Conservation (phyloP, 805 yeast genomes). For the Tetrapisispora arboricola region DNA sequence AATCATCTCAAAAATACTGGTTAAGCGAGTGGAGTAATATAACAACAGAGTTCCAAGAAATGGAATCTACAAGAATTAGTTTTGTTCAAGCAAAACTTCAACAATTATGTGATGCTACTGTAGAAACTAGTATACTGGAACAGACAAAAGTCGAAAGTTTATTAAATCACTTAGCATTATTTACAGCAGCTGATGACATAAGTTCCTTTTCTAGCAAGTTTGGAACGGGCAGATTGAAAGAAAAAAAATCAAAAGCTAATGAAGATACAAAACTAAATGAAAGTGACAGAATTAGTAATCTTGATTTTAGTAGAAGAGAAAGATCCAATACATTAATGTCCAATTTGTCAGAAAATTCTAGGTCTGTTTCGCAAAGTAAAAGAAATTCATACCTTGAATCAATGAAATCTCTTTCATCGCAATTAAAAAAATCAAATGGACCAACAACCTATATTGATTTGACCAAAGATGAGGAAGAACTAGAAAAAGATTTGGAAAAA, state of each 20-base stretch:
- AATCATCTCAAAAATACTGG: slow-evolving; percentile 26
- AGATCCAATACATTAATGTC: neutral
- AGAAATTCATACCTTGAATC: slow-evolving; percentile 18
- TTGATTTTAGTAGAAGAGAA: neutral
- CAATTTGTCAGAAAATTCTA: neutral
- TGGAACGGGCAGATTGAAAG: slow-evolving; percentile 28
- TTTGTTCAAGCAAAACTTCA: slow-evolving; percentile 22
- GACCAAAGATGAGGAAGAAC: neutral
- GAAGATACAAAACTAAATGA: neutral
- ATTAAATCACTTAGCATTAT: slow-evolving; percentile 16
- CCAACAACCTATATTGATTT: neutral
- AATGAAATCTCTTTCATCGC: slow-evolving; percentile 22
- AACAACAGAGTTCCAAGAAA: slow-evolving; percentile 21
- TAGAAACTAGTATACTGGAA: slow-evolving; percentile 22
- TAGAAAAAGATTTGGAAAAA: neutral
- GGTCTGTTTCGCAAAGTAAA: neutral
- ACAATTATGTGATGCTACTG: slow-evolving; percentile 17
- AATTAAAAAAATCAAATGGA: slow-evolving; percentile 10
- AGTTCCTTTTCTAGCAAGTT: slow-evolving; percentile 22
- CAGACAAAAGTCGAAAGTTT: slow-evolving; percentile 21
- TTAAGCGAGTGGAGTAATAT: slow-evolving; percentile 25
- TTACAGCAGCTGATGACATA: slow-evolving; percentile 25
- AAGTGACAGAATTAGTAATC: neutral
- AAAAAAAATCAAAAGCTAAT: slow-evolving; percentile 5
- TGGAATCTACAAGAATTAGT: slow-evolving; percentile 23